phyloP scores from a whole-genome alignment of 441 rosid genomes.

The Croton laevigatus region DNA sequence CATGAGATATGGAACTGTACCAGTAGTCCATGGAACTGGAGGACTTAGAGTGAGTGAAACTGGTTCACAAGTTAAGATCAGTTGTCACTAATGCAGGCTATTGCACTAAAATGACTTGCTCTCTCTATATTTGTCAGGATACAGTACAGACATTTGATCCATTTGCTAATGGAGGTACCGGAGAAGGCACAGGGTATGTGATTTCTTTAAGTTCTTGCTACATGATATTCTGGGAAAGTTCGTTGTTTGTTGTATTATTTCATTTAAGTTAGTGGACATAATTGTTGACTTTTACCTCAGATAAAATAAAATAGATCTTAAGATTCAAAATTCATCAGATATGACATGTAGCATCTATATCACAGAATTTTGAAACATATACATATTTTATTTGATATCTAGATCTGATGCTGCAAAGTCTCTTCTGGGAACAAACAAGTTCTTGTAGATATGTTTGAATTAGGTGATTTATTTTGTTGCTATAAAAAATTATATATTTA shows the following conservation, averaged over 20 bases:
- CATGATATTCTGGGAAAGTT: slow-evolving; percentile 1
- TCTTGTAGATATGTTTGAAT: neutral
- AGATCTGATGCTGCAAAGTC: neutral
- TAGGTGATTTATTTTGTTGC: neutral
- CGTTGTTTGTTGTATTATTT: neutral
- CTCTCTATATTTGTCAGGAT: slow-evolving; percentile 49
- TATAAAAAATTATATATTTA: neutral
- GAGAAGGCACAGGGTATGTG: slow-evolving; percentile 87
- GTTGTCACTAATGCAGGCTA: slow-evolving; percentile 3
- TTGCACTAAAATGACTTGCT: slow-evolving; percentile 12
- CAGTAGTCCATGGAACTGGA: slow-evolving; percentile 91
- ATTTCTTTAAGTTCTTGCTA: slow-evolving; percentile 12
- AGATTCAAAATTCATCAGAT: neutral
- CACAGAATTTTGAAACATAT: neutral
- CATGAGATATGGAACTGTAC: slow-evolving; percentile 90
- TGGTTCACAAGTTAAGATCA: neutral
- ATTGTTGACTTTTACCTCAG: neutral
- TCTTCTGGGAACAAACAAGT: neutral
- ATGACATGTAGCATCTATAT: neutral
- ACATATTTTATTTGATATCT: neutral
- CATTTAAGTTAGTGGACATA: neutral
- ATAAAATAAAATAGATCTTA: neutral
- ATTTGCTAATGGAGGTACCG: slow-evolving; percentile 54
- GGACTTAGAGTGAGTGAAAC: slow-evolving; percentile 78
- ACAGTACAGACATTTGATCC: slow-evolving; percentile 85